Evolutionary conservation across 148 eudicot species (phyloP), one percentile per base, ranked within the genome.

Genomic region (Persicaria tinctoria): DNA sequence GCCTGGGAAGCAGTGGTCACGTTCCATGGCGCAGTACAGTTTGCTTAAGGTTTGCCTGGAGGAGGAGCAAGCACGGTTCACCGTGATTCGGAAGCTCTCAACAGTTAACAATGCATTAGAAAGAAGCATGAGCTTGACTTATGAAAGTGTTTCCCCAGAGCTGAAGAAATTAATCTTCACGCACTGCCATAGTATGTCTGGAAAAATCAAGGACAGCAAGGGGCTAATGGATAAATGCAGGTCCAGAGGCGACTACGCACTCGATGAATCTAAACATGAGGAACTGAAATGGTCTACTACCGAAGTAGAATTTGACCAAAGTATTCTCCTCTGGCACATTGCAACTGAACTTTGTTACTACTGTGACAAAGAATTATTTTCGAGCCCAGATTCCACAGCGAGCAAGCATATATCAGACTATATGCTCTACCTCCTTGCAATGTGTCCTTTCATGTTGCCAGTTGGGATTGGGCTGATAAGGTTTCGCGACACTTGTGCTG

Each of bases 321-420:
- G 83, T 64, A 78, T 87, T 53, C 86, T 87, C 56, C 54, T 87
- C 38, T 87, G 83, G 87, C 90, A 87, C 84, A 87, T 87, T 79
- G 87, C 90, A 5, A 87, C 90, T 13, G 86, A 85, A 11, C 76
- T 87, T 2, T 87, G 90, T 71, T 81, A 81, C 54, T 68, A 81
- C 54, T 41, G 23, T 54, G 87, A 82, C 5, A 4, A 2, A 32
- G 41, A 32, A n/a, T 38, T 4, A 10, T 5, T 9, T 4, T 48
- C 3, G 7, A 70, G 8, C 6, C 8, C 44, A 5, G 10, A 17
- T 1, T 2, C 53, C 45, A 46, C 1, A 8, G 76, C 56, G 38
- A 81, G 88, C 85, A 86, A 79, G 68, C 81, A 78, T 6, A 68
- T 86, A 75, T 85, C 90, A 51, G 87, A 85, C 75, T 87, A 87